These are phyloP conservation scores for Tolypocladium tundrense DNA, from an alignment of 2,329 filamentous ascomycete species.

Conservation along the genomic window DNA sequence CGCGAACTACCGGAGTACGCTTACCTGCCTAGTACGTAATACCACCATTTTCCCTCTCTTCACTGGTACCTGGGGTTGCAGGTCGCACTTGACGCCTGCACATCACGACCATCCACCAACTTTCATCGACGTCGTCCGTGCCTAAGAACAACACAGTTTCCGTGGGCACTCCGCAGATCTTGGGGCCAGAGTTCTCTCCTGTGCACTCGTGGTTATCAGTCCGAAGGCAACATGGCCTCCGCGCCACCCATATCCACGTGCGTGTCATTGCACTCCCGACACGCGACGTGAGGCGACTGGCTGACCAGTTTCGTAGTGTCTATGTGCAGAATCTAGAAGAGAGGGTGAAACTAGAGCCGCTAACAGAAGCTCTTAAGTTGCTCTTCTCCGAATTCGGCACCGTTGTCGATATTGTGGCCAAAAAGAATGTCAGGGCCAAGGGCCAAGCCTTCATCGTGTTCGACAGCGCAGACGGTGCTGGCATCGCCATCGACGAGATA, in stretches of 20 bases:
- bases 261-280: constrained; percentile 65
- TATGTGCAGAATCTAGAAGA: constrained; percentile 84
- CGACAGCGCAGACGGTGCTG: constrained; percentile 68
- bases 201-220: background rate
- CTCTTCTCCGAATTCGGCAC: constrained; percentile 85
- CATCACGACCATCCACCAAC: background rate
- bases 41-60: background rate
- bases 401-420: constrained; percentile 76
- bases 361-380: constrained; percentile 62
- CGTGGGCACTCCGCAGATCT: background rate
- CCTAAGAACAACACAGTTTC: background rate
- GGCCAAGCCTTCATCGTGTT: constrained; percentile 95
- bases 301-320: constrained; percentile 39
- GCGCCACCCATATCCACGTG: constrained; percentile 51
- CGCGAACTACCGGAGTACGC: too few relatives aligned
- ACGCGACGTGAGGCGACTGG: constrained; percentile 29
- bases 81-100: background rate
- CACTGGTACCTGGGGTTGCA: too few relatives aligned
- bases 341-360: constrained; percentile 68
- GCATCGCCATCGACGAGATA: constrained; percentile 74
- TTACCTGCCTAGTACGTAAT: too few relatives aligned
- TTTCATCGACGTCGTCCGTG: background rate
- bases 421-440: constrained; percentile 83
- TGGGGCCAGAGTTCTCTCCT: too few relatives aligned
- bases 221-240: constrained; percentile 22